Evolutionary conservation across 2,329 filamentous ascomycete genomes (phyloP).

Genomic region (Aspergillus udagawae): DNA sequence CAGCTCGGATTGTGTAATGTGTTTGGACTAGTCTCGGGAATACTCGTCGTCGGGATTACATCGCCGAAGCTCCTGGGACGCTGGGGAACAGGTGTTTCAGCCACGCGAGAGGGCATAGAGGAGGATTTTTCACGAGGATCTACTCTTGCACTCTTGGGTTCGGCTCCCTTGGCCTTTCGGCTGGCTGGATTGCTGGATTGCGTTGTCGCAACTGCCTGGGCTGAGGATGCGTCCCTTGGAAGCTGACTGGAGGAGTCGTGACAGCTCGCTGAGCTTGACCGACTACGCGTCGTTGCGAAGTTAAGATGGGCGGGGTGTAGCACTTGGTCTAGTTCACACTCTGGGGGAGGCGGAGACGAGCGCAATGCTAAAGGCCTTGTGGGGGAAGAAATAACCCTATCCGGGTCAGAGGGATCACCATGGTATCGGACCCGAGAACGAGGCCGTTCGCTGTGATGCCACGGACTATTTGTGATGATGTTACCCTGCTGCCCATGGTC

Average conservation of each 20-base stretch:
- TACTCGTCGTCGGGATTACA: constrained; percentile 29
- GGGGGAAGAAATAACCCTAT: neutral
- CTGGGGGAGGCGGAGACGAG: constrained; percentile 21
- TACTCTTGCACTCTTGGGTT: constrained; percentile 6
- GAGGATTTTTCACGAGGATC: constrained; percentile 27
- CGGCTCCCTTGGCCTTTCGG: constrained; percentile 3
- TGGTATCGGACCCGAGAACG: constrained; percentile 4
- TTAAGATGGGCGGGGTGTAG: constrained; percentile 3
- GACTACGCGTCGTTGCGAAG: constrained; percentile 3
- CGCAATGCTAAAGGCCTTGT: neutral
- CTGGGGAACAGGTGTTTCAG: constrained; percentile 37
- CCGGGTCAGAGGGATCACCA: constrained; percentile 1
- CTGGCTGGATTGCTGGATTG: constrained; percentile 14
- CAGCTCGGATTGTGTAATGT: constrained; percentile 20
- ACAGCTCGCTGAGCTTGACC: constrained; percentile 8
- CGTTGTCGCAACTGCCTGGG: constrained; percentile 5
- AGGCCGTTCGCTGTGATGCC: neutral
- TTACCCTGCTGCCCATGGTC: constrained; percentile 5
- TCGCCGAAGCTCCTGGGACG: constrained; percentile 19
- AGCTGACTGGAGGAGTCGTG: constrained; percentile 4
- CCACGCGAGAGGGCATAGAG: constrained; percentile 38
- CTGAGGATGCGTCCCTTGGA: constrained; percentile 2
- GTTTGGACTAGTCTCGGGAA: constrained; percentile 38
- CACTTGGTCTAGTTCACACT: constrained; percentile 11
- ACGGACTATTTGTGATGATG: neutral